phyloP scores from a whole-genome alignment of 129 eudicot species.

The Arctium lappa region DNA sequence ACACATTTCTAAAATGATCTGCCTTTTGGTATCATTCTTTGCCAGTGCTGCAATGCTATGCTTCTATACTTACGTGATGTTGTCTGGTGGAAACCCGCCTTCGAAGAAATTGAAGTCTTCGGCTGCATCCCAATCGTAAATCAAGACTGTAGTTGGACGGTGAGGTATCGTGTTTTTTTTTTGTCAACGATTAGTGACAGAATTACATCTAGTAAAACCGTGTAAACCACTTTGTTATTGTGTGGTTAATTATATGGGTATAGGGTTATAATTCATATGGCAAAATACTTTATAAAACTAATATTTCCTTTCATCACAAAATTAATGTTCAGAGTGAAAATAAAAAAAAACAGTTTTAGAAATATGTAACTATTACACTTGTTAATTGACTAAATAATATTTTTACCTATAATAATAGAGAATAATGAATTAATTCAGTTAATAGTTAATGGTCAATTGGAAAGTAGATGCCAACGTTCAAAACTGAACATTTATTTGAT shows the following conservation, averaged over 20 bases:
- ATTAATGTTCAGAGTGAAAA: too few species aligned
- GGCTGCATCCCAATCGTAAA: conserved; percentile 32
- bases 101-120: conserved; percentile 67
- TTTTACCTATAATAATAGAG: neutral
- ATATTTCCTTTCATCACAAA: neutral
- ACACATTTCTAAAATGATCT: neutral
- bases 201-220: neutral
- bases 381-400: too few species aligned
- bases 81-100: conserved; percentile 91
- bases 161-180: neutral
- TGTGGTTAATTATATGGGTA: neutral
- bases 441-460: too few species aligned
- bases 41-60: conserved; percentile 71
- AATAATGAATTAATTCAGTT: too few species aligned
- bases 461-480: too few species aligned
- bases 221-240: neutral
- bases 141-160: conserved; percentile 2
- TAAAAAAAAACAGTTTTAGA: too few species aligned
- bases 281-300: neutral
- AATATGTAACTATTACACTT: too few species aligned
- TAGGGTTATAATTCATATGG: neutral
- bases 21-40: neutral
- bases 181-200: neutral
- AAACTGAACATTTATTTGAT: too few species aligned
- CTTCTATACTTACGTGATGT: conserved; percentile 73